Evolutionary conservation across 2,329 filamentous ascomycete species (phyloP).

Genomic region (Grosmannia penicillata): DNA sequence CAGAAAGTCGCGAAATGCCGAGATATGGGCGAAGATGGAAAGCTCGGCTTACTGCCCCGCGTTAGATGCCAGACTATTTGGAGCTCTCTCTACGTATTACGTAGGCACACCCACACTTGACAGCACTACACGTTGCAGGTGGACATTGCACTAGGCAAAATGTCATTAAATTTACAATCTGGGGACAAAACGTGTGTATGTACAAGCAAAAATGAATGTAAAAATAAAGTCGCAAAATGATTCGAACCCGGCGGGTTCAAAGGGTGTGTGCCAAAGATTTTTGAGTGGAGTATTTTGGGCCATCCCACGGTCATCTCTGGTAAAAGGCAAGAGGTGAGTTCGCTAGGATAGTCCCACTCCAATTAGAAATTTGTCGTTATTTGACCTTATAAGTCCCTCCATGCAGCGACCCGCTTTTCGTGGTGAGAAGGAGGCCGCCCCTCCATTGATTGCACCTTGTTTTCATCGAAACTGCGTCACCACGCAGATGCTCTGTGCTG

Average conservation of each 20-base stretch:
- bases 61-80: neutral
- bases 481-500: neutral
- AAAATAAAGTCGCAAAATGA: conserved; percentile 6
- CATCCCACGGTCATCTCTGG: conserved; percentile 14
- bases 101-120: neutral
- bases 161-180: no score
- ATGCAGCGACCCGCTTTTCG: neutral
- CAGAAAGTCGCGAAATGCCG: neutral
- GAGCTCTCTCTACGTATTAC: neutral
- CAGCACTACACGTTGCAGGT: neutral
- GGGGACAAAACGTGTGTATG: neutral
- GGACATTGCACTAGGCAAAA: no score
- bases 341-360: conserved; percentile 14
- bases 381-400: conserved; percentile 7
- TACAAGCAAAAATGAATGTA: neutral
- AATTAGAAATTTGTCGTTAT: conserved; percentile 7
- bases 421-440: neutral
- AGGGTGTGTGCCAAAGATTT: conserved; percentile 13
- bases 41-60: no score
- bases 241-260: conserved; percentile 9
- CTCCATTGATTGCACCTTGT: neutral
- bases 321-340: conserved; percentile 15
- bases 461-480: neutral
- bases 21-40: neutral
- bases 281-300: conserved; percentile 12